Base-by-base conservation (phyloP, 139 green algal species). In the Pseudopediastrum boryanum region DNA sequence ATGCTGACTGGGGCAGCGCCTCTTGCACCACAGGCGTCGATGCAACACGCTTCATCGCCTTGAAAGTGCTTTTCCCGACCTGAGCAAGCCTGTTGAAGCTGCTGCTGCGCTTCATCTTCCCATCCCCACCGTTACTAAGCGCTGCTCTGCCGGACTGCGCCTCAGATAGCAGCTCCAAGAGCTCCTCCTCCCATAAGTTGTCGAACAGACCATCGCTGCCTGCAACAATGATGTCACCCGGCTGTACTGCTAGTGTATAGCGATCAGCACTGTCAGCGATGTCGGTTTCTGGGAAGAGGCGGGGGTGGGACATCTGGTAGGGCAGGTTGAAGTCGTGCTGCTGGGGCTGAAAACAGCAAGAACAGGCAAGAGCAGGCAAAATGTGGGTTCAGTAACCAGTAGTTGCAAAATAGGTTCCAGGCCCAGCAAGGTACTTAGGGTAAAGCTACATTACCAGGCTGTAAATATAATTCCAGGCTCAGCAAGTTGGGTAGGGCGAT, bases 311-410 rank as follows among this genome's bases (percentile, higher is more conserved):
- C 52, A 97, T 83, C 91, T 98, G 94, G 84, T 89, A 98, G 0
- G 96, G 96, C 87, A 95, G 95, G 87, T 99, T 99, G 87, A 97
- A 99, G 67, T 85, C 78, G 83, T 99, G 96, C 90, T 98, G 90
- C 89, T 97, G 93, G 43, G 85, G 66, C 86, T 93, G 86, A 25
- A 42, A 38, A 16, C 50, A 33, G 50, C 25, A 33, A 80, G 38
- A 35, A 39, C 9, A 36, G 29, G 62, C 27, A 48, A 70, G 29
- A 43, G 9, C 25, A 70, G 62, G 62, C 62, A 44, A 9, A 10
- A 13, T 48, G 62, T 12, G n/a, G n/a, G 23, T 70, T 9, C 29
- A 36, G 62, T 8, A 66, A n/a, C 16, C 12, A n/a, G 56, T 8
- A 9, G 31, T 19, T 66, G 56, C 56, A 58, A 58, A 27, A 27